Conservation (phyloP, 345 rosid genomes). For the Punica granatum region DNA sequence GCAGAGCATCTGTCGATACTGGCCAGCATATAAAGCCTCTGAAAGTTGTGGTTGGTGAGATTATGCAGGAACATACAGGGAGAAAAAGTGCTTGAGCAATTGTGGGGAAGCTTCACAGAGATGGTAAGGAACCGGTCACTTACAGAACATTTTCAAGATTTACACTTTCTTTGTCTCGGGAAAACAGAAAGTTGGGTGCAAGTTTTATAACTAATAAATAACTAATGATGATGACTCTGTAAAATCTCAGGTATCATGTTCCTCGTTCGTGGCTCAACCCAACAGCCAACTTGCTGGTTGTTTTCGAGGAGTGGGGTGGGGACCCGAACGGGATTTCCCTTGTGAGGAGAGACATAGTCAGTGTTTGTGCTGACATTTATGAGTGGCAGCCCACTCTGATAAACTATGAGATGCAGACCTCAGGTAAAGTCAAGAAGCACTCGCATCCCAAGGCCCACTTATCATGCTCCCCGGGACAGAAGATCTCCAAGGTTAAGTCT, state of each 20-base stretch:
- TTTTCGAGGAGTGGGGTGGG: slow-evolving; percentile 99
- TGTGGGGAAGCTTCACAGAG: slow-evolving; percentile 96
- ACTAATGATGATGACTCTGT: no score
- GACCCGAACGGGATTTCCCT: slow-evolving; percentile 77
- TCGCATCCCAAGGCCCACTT: slow-evolving; percentile 84
- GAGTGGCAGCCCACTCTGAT: slow-evolving; percentile 96
- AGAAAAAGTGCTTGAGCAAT: slow-evolving; percentile 71
- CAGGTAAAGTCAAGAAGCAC: slow-evolving; percentile 75
- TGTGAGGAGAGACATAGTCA: slow-evolving; percentile 79
- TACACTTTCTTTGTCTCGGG: no score
- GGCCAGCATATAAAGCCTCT: slow-evolving; percentile 43
- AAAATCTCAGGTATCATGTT: slow-evolving; percentile 66
- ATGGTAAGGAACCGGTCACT: slow-evolving; percentile 40
- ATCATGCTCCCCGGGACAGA: slow-evolving; percentile 73
- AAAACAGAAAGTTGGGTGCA: no score
- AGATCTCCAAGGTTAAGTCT: slow-evolving; percentile 69
- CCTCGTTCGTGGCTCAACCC: slow-evolving; percentile 94
- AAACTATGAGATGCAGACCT: slow-evolving; percentile 73
- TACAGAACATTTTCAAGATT: no score
- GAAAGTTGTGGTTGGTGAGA: slow-evolving; percentile 37
- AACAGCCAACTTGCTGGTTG: slow-evolving; percentile 76
- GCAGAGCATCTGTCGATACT: slow-evolving; percentile 39
- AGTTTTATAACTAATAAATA: background rate
- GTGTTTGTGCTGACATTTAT: slow-evolving; percentile 74
- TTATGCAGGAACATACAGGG: slow-evolving; percentile 61